Evolutionary conservation across 2,329 filamentous ascomycete species (phyloP).

Genomic region (Fusarium sp.): DNA sequence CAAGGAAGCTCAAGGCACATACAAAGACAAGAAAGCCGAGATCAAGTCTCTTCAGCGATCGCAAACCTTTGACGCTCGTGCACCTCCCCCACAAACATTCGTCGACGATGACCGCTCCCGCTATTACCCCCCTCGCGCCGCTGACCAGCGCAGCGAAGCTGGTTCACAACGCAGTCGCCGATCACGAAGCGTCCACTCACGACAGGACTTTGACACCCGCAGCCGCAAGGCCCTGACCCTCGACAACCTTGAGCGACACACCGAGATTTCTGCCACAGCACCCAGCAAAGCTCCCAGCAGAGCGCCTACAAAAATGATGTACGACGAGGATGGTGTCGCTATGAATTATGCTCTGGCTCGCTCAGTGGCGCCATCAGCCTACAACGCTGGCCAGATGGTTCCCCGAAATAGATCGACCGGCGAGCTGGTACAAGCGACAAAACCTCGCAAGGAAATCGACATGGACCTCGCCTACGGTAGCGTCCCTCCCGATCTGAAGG

Average conservation of each 20-base stretch:
- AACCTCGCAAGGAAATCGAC: conserved; percentile 70
- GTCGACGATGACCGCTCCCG: conserved; percentile 49
- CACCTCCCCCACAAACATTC: conserved; percentile 31
- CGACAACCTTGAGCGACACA: conserved; percentile 63
- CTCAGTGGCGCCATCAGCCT: conserved; percentile 40
- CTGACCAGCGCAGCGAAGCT: conserved; percentile 51
- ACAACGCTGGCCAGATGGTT: conserved; percentile 45
- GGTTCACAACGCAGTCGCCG: conserved; percentile 58
- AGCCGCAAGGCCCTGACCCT: conserved; percentile 60
- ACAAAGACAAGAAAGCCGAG: conserved; percentile 87
- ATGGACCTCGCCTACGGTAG: conserved; percentile 94
- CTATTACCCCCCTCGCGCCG: conserved; percentile 51
- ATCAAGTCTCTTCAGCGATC: conserved; percentile 75
- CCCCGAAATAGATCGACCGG: conserved; percentile 56
- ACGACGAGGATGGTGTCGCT: conserved; percentile 53
- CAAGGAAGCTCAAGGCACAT: conserved; percentile 89
- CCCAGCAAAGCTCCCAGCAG: conserved; percentile 60
- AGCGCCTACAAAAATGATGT: conserved; percentile 54
- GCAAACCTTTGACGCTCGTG: conserved; percentile 61
- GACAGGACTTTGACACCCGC: conserved; percentile 46
- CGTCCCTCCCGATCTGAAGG: conserved; percentile 74
- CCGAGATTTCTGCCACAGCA: conserved; percentile 62
- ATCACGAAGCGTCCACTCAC: conserved; percentile 50
- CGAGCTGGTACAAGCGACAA: conserved; percentile 44
- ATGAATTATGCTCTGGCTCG: conserved; percentile 54